These are phyloP conservation scores for Speleostelium caveatum DNA, from an alignment of 78 protist species.

Conservation along the genomic window DNA sequence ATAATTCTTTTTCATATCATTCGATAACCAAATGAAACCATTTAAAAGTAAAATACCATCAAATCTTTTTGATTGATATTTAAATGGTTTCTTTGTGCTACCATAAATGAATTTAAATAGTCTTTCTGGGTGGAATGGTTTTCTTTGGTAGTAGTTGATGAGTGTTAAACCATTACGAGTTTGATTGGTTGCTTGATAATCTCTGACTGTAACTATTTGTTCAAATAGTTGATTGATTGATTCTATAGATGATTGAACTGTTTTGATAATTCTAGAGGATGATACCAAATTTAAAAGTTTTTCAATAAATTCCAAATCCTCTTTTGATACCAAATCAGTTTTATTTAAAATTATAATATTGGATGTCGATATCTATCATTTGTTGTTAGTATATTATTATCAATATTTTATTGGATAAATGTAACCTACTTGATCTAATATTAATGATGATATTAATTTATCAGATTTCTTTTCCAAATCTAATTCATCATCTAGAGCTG, in stretches of 20 bases:
- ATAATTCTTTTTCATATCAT: conserved; percentile 56
- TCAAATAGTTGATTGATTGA: background rate
- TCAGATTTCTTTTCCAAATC: conserved; percentile 25
- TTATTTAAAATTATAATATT: conserved; percentile 34
- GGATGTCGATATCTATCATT: conserved; percentile 14
- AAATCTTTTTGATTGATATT: background rate
- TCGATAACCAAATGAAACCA: conserved; percentile 61
- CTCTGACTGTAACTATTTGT: conserved; percentile 1
- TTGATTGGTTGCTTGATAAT: conserved; percentile 6
- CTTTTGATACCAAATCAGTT: conserved; percentile 22
- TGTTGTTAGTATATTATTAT: background rate
- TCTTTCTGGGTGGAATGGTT: conserved; percentile 71
- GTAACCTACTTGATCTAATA: conserved; percentile 51
- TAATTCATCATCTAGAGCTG: background rate
- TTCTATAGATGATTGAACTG: background rate
- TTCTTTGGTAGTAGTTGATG: conserved; percentile 42
- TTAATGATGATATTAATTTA: conserved; percentile 41
- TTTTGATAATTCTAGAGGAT: conserved; percentile 18
- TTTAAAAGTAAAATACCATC: background rate
- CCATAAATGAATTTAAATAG: conserved; percentile 18
- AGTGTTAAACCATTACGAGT: conserved; percentile 2
- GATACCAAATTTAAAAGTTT: conserved; percentile 24
- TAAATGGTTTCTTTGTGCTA: background rate
- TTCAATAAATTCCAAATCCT: conserved; percentile 24
- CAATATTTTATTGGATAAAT: background rate